These are phyloP conservation scores for Penicillium verhagenii DNA, from an alignment of 495 filamentous ascomycete genomes.

Conservation along the genomic window DNA sequence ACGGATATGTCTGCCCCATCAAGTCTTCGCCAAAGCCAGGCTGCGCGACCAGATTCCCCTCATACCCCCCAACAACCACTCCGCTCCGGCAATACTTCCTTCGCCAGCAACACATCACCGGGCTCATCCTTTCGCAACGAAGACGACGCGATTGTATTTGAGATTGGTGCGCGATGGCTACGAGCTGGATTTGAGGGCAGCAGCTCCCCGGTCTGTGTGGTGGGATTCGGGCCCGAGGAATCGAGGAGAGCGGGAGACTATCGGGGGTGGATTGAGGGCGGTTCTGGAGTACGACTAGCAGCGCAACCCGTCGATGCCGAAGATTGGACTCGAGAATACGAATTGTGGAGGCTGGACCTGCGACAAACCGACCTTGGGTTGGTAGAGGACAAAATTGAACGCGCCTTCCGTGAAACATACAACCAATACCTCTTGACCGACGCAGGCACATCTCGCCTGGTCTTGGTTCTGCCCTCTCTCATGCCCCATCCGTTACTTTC, in stretches of 20 bases:
- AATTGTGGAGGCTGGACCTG: conserved; percentile 80
- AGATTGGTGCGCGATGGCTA: conserved; percentile 76
- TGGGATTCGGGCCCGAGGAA: conserved; percentile 70
- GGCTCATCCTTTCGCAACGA: conserved; percentile 70
- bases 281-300: conserved; percentile 15
- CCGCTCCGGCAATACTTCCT: conserved; percentile 42
- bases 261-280: conserved; percentile 57
- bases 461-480: conserved; percentile 73
- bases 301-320: conserved; percentile 44
- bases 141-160: conserved; percentile 80
- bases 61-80: conserved; percentile 38
- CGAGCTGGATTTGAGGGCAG: conserved; percentile 86
- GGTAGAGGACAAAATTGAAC: conserved; percentile 85
- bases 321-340: conserved; percentile 68
- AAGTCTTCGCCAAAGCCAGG: conserved; percentile 34
- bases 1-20: conserved; percentile 20
- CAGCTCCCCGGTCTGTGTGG: conserved; percentile 64
- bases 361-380: conserved; percentile 70
- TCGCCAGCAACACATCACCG: conserved; percentile 68
- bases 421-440: conserved; percentile 77
- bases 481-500: conserved; percentile 79
- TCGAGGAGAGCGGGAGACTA: conserved; percentile 83
- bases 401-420: conserved; percentile 78
- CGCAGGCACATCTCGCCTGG: conserved; percentile 69
- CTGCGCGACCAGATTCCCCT: conserved; percentile 31